Conservation (phyloP, 1,284 basidiomycete genomes). For the Marasmius fiardii region DNA sequence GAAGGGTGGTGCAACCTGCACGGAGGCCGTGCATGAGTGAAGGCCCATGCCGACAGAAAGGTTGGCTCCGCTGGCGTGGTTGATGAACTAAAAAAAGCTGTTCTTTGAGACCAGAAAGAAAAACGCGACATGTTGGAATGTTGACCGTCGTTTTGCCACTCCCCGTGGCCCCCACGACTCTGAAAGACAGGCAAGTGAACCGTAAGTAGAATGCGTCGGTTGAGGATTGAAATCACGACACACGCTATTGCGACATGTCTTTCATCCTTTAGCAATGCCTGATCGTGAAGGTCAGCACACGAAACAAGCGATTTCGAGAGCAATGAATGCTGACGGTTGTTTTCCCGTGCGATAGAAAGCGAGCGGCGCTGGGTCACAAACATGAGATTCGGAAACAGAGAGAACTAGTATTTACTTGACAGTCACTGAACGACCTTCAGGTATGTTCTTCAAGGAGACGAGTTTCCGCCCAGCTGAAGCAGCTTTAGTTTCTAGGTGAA, state of each 20-base stretch:
- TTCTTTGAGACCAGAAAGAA: background rate
- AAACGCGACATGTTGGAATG: background rate
- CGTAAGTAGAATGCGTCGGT: background rate
- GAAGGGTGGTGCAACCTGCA: slow-evolving; percentile 25
- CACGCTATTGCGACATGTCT: slow-evolving; percentile 1
- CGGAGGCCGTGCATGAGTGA: slow-evolving; percentile 27
- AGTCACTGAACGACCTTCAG: background rate
- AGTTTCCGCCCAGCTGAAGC: too few relatives aligned
- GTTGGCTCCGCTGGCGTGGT: slow-evolving; percentile 28
- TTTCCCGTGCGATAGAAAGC: background rate
- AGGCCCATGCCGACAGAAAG: slow-evolving; percentile 26
- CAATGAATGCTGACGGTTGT: background rate
- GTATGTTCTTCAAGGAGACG: background rate
- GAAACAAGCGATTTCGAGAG: too few relatives aligned
- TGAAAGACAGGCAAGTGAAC: slow-evolving; percentile 12
- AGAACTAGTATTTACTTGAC: background rate
- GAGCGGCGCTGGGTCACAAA: background rate
- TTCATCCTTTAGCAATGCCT: background rate
- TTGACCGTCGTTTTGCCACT: slow-evolving; percentile 42
- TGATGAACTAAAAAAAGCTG: slow-evolving; percentile 33
- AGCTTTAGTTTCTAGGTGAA: too few relatives aligned
- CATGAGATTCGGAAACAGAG: background rate
- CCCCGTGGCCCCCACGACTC: slow-evolving; percentile 44
- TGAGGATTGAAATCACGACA: background rate
- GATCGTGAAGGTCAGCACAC: too few relatives aligned